Evolutionary conservation across 2,329 filamentous ascomycete species (phyloP).

Genomic region (Aspergillus ibericus): DNA sequence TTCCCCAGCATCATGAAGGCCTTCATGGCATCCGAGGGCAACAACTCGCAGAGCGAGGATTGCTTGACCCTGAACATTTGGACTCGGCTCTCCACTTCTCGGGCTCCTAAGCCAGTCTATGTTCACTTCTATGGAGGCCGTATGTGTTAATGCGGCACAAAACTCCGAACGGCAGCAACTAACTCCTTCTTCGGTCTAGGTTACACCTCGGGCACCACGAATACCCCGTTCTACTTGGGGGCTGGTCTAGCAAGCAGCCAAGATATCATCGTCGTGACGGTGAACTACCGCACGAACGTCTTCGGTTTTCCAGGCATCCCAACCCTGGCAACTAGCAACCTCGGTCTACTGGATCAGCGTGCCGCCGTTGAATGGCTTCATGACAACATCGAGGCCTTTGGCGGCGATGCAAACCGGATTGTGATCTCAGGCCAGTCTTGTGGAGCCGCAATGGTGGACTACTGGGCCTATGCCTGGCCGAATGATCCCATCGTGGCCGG

Average conservation of each 20-base stretch:
- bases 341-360: constrained; percentile 40
- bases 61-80: constrained; percentile 41
- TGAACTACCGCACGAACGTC: constrained; percentile 47
- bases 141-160: constrained; percentile 17
- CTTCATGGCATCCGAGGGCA: constrained; percentile 19
- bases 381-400: too few relatives aligned
- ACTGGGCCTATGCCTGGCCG: too few relatives aligned
- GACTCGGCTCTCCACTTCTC: constrained; percentile 18
- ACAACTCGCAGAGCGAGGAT: constrained; percentile 34
- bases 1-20: constrained; percentile 24
- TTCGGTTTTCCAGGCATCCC: constrained; percentile 44
- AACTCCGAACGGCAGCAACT: not conserved
- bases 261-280: constrained; percentile 44
- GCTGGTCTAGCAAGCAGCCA: constrained; percentile 37
- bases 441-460: too few relatives aligned
- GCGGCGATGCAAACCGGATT: too few relatives aligned
- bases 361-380: too few relatives aligned
- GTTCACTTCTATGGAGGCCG: constrained; percentile 45
- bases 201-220: constrained; percentile 37
- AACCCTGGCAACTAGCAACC: constrained; percentile 36
- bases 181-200: constrained; percentile 21
- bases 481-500: too few relatives aligned
- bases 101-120: constrained; percentile 37
- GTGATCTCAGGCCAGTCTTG: too few relatives aligned
- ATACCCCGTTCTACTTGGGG: constrained; percentile 41